Evolutionary conservation across 1,284 basidiomycete species (phyloP).

Genomic region (Xanthoconium separans): DNA sequence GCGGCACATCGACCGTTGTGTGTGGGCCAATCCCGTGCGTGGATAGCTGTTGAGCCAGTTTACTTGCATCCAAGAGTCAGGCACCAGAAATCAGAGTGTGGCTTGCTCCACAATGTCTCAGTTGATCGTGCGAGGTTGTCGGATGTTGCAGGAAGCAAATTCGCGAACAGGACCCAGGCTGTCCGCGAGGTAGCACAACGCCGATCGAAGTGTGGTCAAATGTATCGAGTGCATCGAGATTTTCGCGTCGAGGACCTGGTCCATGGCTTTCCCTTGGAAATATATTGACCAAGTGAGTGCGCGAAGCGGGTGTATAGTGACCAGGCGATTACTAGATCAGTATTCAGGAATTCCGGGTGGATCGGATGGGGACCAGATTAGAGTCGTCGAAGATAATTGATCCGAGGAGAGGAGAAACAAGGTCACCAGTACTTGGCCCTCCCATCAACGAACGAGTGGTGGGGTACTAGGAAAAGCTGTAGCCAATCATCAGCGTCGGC

Average conservation of each 20-base stretch:
- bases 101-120: slow-evolving; percentile 10
- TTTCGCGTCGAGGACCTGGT: background rate
- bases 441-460: background rate
- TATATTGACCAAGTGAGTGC: background rate
- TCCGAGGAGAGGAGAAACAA: slow-evolving; percentile 2
- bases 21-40: background rate
- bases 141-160: slow-evolving; percentile 6
- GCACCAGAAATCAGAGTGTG: slow-evolving; percentile 1
- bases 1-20: background rate
- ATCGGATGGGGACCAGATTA: background rate
- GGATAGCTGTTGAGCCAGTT: background rate
- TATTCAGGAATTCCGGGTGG: background rate
- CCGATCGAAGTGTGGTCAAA: background rate
- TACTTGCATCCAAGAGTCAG: background rate
- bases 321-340: background rate
- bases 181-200: slow-evolving; percentile 2
- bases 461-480: background rate
- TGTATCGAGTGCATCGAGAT: slow-evolving; percentile 3
- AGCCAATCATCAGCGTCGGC: background rate
- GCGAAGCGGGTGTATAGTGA: background rate
- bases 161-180: background rate
- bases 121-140: slow-evolving; percentile 1
- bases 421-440: slow-evolving; percentile 1
- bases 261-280: background rate
- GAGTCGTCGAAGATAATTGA: slow-evolving; percentile 1